Conservation (phyloP, 495 filamentous ascomycete genomes). For the Pyrenula massariospora region DNA sequence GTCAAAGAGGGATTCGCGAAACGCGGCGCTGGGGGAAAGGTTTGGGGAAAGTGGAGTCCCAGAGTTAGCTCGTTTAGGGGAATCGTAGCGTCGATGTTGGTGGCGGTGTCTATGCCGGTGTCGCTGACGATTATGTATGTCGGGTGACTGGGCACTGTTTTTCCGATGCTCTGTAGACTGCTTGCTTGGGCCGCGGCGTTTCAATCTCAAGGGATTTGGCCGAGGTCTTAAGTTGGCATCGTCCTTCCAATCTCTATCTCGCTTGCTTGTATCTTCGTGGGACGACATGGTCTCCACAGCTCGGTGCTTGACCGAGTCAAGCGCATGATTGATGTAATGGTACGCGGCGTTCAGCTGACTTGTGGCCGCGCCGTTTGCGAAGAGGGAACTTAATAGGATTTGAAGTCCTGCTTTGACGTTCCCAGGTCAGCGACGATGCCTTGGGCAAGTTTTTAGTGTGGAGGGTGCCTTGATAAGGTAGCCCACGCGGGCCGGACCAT, state of each 20-base stretch:
- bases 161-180: neutral
- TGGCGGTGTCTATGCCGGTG: conserved; percentile 21
- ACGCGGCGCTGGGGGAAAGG: conserved; percentile 55
- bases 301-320: too few relatives aligned
- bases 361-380: too few relatives aligned
- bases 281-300: neutral
- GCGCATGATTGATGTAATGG: too few relatives aligned
- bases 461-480: too few relatives aligned
- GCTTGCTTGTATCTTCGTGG: neutral
- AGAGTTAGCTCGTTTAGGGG: neutral
- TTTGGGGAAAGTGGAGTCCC: conserved; percentile 1
- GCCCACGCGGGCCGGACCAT: too few relatives aligned
- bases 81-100: conserved; percentile 9
- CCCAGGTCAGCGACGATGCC: too few relatives aligned
- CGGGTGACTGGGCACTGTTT: neutral
- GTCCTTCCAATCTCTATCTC: neutral
- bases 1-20: conserved; percentile 94
- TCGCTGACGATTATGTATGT: too few relatives aligned
- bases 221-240: neutral
- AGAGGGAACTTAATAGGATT: too few relatives aligned
- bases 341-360: too few relatives aligned
- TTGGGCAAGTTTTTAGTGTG: too few relatives aligned
- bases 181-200: neutral
- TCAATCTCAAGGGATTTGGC: neutral
- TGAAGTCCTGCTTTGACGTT: too few relatives aligned